Evolutionary conservation across 2,329 filamentous ascomycete genomes (phyloP).

Genomic region (Periconia digitata): DNA sequence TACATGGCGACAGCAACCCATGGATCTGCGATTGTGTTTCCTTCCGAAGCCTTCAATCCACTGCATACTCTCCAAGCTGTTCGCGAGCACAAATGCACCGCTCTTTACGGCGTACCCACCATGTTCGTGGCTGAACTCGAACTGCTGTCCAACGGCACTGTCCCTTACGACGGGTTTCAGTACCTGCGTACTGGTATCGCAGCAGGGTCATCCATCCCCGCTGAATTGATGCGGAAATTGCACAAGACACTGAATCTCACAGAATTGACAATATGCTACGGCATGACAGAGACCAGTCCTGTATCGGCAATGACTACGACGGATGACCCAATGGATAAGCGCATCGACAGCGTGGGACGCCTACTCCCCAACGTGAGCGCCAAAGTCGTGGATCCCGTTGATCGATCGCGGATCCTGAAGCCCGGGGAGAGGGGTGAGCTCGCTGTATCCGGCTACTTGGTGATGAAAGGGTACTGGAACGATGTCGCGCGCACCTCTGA

Average conservation of each 20-base stretch:
- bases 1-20: constrained; percentile 93
- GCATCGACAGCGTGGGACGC: constrained; percentile 76
- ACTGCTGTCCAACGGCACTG: constrained; percentile 60
- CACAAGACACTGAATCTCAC: constrained; percentile 73
- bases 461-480: constrained; percentile 91
- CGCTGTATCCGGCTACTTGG: constrained; percentile 77
- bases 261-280: constrained; percentile 91
- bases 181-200: constrained; percentile 85
- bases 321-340: constrained; percentile 69
- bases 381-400: constrained; percentile 72
- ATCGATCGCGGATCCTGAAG: constrained; percentile 62
- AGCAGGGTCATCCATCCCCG: constrained; percentile 82
- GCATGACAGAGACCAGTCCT: constrained; percentile 88
- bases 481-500: constrained; percentile 70
- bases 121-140: constrained; percentile 94
- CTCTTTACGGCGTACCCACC: constrained; percentile 85
- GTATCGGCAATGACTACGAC: constrained; percentile 79
- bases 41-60: constrained; percentile 84
- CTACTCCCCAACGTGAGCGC: constrained; percentile 78
- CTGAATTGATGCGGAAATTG: constrained; percentile 75
- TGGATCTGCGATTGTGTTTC: constrained; percentile 80
- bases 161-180: constrained; percentile 56
- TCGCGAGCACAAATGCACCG: constrained; percentile 64
- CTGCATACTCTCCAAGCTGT: constrained; percentile 67
- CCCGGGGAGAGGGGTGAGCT: constrained; percentile 75